Evolutionary conservation across 2,329 filamentous ascomycete species (phyloP).

Genomic region (Domatiomyces globalis): DNA sequence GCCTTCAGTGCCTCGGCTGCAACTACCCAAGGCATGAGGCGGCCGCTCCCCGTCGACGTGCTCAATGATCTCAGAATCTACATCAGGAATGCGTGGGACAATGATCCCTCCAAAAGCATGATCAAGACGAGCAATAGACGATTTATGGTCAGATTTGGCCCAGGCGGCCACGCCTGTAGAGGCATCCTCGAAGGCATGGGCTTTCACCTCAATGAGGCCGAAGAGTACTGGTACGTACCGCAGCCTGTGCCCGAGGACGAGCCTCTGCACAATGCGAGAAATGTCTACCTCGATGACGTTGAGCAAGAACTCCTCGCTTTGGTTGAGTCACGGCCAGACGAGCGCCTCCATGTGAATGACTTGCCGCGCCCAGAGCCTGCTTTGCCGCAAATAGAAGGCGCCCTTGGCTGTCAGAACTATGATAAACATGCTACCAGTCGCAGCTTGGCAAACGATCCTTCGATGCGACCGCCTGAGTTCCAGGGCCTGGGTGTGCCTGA

Average conservation of each 20-base stretch:
- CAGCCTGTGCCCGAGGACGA: conserved; percentile 22
- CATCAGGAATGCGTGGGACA: conserved; percentile 42
- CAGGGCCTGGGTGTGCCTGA: conserved; percentile 48
- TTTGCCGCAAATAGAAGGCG: conserved; percentile 10
- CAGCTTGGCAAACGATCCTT: conserved; percentile 4
- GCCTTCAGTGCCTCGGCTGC: conserved; percentile 26
- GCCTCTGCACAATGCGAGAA: conserved; percentile 29
- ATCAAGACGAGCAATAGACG: conserved; percentile 50
- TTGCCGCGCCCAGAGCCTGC: conserved; percentile 9
- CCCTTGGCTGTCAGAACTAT: conserved; percentile 15
- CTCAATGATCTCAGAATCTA: conserved; percentile 46
- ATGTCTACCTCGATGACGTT: conserved; percentile 45
- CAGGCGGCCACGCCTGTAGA: conserved; percentile 40
- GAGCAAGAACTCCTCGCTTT: conserved; percentile 42
- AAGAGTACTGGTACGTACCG: conserved; percentile 32
- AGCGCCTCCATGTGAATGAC: conserved; percentile 18
- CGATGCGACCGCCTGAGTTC: conserved; percentile 32
- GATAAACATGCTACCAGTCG: conserved; percentile 25
- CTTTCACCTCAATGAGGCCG: conserved; percentile 34
- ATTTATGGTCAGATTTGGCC: conserved; percentile 49
- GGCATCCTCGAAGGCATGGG: conserved; percentile 44
- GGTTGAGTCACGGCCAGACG: conserved; percentile 31
- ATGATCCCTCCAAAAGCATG: conserved; percentile 23
- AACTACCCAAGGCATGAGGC: conserved; percentile 32
- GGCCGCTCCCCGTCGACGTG: conserved; percentile 40